These are phyloP conservation scores for Fusarium sp. DNA, from an alignment of 2,329 filamentous ascomycete species.

Conservation along the genomic window DNA sequence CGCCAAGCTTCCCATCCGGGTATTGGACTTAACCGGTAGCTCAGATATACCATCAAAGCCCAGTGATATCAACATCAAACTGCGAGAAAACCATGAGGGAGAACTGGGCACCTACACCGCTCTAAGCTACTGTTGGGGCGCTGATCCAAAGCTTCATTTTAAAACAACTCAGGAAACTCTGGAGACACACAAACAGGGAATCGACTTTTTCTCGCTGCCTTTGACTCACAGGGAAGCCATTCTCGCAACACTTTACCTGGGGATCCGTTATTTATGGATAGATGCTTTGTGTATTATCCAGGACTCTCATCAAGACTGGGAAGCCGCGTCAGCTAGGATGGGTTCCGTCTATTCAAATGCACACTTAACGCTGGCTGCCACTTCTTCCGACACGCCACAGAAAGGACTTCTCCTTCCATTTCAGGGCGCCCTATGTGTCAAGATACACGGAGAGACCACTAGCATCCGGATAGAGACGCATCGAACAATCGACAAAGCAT, in stretches of 20 bases:
- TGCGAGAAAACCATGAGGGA: not conserved
- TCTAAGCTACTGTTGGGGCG: slow-evolving; percentile 26
- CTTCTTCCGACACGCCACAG: slow-evolving; percentile 1
- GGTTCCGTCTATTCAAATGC: not conserved
- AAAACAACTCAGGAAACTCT: not conserved
- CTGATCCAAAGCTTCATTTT: not conserved
- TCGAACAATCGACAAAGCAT: not conserved
- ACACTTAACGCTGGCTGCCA: slow-evolving; percentile 3
- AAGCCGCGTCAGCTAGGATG: slow-evolving; percentile 6
- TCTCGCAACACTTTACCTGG: not conserved
- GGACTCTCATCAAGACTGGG: slow-evolving; percentile 23
- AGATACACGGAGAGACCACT: not conserved
- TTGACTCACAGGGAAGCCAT: not conserved
- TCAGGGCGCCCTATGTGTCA: not conserved
- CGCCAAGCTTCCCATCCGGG: not conserved
- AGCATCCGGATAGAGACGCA: slow-evolving; percentile 8
- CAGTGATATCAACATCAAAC: not conserved
- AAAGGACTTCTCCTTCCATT: slow-evolving; percentile 12
- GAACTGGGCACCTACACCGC: slow-evolving; percentile 3
- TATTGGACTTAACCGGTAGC: slow-evolving; percentile 5
- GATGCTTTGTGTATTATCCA: slow-evolving; percentile 22
- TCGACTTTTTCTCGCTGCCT: not conserved
- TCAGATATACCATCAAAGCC: not conserved
- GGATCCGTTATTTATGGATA: slow-evolving; percentile 14
- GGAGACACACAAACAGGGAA: not conserved